Base-by-base conservation (phyloP, 2,329 filamentous ascomycete species). In the Fusarium begoniae region DNA sequence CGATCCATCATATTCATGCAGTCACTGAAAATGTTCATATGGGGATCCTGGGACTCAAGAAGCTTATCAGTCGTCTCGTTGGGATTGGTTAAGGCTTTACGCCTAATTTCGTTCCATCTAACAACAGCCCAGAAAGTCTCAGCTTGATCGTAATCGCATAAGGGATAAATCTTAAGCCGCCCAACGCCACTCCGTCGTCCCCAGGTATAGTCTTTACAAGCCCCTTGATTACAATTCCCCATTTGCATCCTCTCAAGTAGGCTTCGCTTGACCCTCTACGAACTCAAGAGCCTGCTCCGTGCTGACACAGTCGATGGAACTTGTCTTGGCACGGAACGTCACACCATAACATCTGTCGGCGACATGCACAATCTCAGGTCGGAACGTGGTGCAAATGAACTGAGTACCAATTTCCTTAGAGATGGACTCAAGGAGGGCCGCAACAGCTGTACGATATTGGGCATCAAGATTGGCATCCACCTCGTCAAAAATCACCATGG, bases 401-500 rank as follows among this genome's bases (percentile, higher is more conserved):
- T 99, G 89, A 57, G 89, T 91, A 70, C 88, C 87, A 20, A 88
- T 88, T 75, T 91, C 90, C 68, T 88, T 85, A 20, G 92, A 94
- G 72, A 94, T 95, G 62, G 91, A 92, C 79, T 96, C 88, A 28
- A 99, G 88, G 85, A 98, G 94, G 64, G 94, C 90, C 6, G 96
- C 96, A 17, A 99, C 96, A 2, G 96, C 96, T 3, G 96, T 98
- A 70, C 96, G 93, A 85, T 99, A 99, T 83, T 99, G 96, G 2
- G 96, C 95, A 82, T 99, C 96, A 30, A 99, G 89, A 81, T 99
- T 99, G 82, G 96, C 96, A 80, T 99, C 96, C 73, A 99, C 98
- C 84, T 99, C 96, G 82, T 99, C 96, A 78, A 99, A 99, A 79
- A 99, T 95, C 82, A 99, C 98, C 88, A 99, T 98, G 3, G 96